Evolutionary conservation across 495 filamentous ascomycete genomes (phyloP).

Genomic region (Neurospora sp.): DNA sequence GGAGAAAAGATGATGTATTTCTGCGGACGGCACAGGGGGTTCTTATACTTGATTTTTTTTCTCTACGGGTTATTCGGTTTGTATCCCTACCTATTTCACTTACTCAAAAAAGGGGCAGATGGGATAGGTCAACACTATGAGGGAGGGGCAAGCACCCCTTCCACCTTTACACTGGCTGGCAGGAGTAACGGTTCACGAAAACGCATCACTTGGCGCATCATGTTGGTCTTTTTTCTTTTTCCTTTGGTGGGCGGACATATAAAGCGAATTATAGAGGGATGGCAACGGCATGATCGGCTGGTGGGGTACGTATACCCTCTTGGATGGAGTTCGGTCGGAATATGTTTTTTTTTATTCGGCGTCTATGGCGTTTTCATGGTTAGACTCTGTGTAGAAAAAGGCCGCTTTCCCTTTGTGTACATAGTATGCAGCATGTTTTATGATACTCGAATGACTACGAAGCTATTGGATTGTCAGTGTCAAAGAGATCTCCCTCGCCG

Average conservation of each 20-base stretch:
- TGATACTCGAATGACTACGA: background rate
- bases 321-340: background rate
- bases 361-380: background rate
- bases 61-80: background rate
- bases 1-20: background rate
- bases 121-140: background rate
- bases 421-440: background rate
- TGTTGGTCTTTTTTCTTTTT: background rate
- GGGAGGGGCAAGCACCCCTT: background rate
- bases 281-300: background rate
- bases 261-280: background rate
- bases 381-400: background rate
- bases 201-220: background rate
- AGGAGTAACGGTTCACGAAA: background rate
- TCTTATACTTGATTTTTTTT: background rate
- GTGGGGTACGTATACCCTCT: background rate
- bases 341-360: background rate
- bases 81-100: background rate
- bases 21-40: background rate
- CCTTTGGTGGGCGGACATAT: background rate
- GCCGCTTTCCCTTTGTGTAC: background rate
- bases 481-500: background rate
- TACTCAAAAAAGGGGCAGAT: background rate
- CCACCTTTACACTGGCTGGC: background rate
- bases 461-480: background rate